These are phyloP conservation scores for Smittium culicis DNA, from an alignment of 371 early-diverging fungal genomes.

Conservation along the genomic window DNA sequence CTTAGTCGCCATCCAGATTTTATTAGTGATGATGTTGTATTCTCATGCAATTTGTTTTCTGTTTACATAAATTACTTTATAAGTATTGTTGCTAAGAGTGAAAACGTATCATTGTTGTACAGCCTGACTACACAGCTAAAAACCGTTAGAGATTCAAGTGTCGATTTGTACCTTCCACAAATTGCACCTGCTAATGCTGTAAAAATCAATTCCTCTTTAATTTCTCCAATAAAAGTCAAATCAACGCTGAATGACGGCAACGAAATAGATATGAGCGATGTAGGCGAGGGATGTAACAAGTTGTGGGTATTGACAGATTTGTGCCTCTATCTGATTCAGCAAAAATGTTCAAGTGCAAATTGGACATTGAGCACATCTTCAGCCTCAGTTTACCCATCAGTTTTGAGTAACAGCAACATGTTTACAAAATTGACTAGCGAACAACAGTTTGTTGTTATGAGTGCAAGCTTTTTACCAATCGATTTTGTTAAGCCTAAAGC, in stretches of 20 bases:
- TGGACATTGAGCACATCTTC: slow-evolving; percentile 5
- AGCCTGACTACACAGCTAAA: slow-evolving; percentile 63
- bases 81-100: slow-evolving; percentile 53
- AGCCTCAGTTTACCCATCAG: slow-evolving; percentile 23
- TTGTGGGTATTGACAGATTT: not conserved
- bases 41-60: slow-evolving; percentile 38
- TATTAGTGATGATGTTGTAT: slow-evolving; percentile 36
- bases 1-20: slow-evolving; percentile 87
- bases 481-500: not conserved
- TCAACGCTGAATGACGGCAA: too few species aligned
- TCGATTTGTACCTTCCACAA: slow-evolving; percentile 4
- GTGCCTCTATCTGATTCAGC: slow-evolving; percentile 5
- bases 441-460: slow-evolving; percentile 4
- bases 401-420: not conserved
- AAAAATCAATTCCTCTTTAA: not conserved
- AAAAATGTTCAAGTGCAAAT: not conserved
- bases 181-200: not conserved
- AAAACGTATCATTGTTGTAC: slow-evolving; percentile 73
- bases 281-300: not conserved
- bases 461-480: not conserved
- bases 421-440: slow-evolving; percentile 3
- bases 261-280: too few species aligned
- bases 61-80: slow-evolving; percentile 77
- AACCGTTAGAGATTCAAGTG: slow-evolving; percentile 33
- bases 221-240: not conserved